Base-by-base conservation (phyloP, 768 basidiomycete species). In the Lactifluus echinatus region DNA sequence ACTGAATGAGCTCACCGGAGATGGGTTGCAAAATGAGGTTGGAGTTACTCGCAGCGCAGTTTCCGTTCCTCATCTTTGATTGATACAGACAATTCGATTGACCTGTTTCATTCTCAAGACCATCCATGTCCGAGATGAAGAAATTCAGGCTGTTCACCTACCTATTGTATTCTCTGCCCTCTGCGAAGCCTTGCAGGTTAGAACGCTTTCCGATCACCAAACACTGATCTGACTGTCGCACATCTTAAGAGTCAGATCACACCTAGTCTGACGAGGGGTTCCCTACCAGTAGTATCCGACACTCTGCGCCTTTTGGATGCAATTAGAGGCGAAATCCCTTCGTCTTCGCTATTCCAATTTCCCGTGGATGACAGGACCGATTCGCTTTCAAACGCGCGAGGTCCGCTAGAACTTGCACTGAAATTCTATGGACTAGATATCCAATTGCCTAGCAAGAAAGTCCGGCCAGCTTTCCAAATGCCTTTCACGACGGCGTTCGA, bases 91-190 rank as follows among this genome's bases (percentile, higher is more conserved):
- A 8, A 76, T 89, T 39, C 72, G 74, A 12, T 79, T 97, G 67
- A 74, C 85, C 0, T 68, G 75, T 8, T 96, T 93, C 70, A 74
- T 95, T 44, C 72, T 97, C 7, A 74, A 74, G 26, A 80, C 82
- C 2, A 87, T 96, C 66, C 78, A 83, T 11, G 67, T 76, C 1
- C 89, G 91, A 64, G 95, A 98, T 63, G 93, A 97, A 59, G 95
- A 96, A 66, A 80, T 89, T 24, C 83, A 81, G 65, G 79, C 74
- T 3, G 75, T 93, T 28, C 91, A 95, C 69, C 71, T 93, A 11
- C 93, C 95, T 0, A 70, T 93, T 42, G 74, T 92, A 14, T 85
- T 94, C 56, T 74, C 82, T 2, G 83, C 81, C 6, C 73, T 90
- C 42, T 66, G 86, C 39, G 85, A 90, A 59, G 65, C 78, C 5